phyloP scores from a whole-genome alignment of 805 yeast genomes.

The Sugiyamaella valdiviana region DNA sequence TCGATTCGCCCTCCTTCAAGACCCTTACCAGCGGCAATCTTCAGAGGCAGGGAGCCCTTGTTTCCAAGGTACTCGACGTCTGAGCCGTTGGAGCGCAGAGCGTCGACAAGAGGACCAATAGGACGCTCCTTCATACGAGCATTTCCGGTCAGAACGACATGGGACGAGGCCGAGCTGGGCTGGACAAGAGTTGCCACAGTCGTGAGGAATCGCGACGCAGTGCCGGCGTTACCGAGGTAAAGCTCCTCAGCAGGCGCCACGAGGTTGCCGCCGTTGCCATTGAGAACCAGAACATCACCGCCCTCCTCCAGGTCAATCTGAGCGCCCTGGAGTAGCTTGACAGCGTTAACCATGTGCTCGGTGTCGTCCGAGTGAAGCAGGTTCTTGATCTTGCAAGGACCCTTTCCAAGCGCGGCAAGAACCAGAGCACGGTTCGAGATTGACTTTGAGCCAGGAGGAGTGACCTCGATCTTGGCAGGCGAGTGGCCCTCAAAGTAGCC shows the following conservation, averaged over 20 bases:
- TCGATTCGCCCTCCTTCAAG: conserved; percentile 89
- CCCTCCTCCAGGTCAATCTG: conserved; percentile 74
- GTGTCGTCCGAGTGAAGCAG: conserved; percentile 95
- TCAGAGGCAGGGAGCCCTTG: conserved; percentile 81
- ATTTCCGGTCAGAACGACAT: conserved; percentile 80
- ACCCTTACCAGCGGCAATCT: conserved; percentile 60
- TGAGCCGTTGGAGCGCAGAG: conserved; percentile 76
- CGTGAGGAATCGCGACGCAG: conserved; percentile 92
- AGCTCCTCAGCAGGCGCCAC: conserved; percentile 58
- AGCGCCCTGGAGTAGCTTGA: conserved; percentile 73
- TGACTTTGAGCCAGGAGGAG: conserved; percentile 96
- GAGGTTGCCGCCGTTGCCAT: conserved; percentile 73
- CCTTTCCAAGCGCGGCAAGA: conserved; percentile 85
- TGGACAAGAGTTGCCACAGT: conserved; percentile 83
- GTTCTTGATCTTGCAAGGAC: conserved; percentile 76
- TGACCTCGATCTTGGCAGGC: conserved; percentile 40
- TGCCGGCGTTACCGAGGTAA: conserved; percentile 95
- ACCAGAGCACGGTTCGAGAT: conserved; percentile 92
- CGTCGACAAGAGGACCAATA: conserved; percentile 91
- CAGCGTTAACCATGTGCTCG: conserved; percentile 87
- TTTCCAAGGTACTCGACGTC: conserved; percentile 61
- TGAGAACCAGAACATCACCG: conserved; percentile 79
- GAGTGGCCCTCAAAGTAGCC: conserved; percentile 41
- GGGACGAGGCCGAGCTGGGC: conserved; percentile 35
- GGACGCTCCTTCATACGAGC: conserved; percentile 97